Conservation (phyloP, 1,139 yeast species). For the Geotrichum bryndzae region DNA sequence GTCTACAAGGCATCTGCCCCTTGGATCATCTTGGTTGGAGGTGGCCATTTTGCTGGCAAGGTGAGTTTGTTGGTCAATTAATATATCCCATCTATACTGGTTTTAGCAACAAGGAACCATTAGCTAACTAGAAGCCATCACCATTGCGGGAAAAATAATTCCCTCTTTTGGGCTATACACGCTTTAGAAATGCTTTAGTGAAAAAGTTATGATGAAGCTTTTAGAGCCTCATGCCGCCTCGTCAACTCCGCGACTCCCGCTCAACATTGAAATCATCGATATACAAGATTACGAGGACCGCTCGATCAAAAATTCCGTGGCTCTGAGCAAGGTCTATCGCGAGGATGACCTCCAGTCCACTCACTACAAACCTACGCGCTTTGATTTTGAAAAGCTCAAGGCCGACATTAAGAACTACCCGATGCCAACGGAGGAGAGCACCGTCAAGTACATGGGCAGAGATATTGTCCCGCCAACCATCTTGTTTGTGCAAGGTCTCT, state of each 20-base stretch:
- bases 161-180: background rate
- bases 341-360: slow-evolving; percentile 7
- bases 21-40: slow-evolving; percentile 55
- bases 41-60: slow-evolving; percentile 73
- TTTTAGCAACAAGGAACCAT: background rate
- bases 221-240: slow-evolving; percentile 16
- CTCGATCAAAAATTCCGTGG: slow-evolving; percentile 1
- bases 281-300: slow-evolving; percentile 30
- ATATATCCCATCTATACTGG: background rate
- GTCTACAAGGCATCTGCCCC: slow-evolving; percentile 10
- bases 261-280: slow-evolving; percentile 25
- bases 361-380: slow-evolving; percentile 32
- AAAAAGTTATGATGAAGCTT: slow-evolving; percentile 30
- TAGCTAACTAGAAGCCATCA: background rate
- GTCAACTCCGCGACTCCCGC: slow-evolving; percentile 6
- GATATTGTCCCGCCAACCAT: slow-evolving; percentile 30
- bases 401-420: slow-evolving; percentile 22
- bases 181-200: slow-evolving; percentile 4
- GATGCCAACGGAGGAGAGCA: background rate
- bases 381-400: slow-evolving; percentile 37
- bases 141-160: background rate
- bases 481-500: slow-evolving; percentile 67
- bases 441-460: slow-evolving; percentile 3
- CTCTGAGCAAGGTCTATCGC: slow-evolving; percentile 10
- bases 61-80: slow-evolving; percentile 37